Conservation (phyloP, 2,329 filamentous ascomycete genomes). For the Fusarium brachygibbosum region DNA sequence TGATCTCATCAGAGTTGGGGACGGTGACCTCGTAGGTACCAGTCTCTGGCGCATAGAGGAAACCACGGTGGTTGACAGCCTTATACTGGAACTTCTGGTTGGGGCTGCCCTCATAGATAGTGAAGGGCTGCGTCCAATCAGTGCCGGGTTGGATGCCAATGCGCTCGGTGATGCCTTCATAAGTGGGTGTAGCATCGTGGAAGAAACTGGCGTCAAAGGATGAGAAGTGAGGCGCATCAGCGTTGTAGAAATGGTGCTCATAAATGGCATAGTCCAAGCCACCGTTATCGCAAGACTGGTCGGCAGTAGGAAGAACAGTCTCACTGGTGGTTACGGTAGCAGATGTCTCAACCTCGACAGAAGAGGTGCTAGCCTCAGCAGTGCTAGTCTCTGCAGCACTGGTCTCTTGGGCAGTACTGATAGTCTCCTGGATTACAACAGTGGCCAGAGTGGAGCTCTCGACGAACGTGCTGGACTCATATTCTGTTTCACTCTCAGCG, state of each 20-base stretch:
- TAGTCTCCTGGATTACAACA: constrained; percentile 3
- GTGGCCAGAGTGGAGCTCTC: not conserved
- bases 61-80: constrained; percentile 17
- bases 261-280: constrained; percentile 21
- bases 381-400: not conserved
- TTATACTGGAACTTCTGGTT: constrained; percentile 8
- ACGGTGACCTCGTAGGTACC: constrained; percentile 10
- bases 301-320: constrained; percentile 7
- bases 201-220: not conserved
- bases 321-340: not conserved
- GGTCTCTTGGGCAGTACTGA: not conserved
- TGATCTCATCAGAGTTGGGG: constrained; percentile 26
- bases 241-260: not conserved
- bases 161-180: not conserved
- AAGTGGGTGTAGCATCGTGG: not conserved
- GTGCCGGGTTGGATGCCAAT: constrained; percentile 16
- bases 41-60: not conserved
- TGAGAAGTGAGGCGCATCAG: constrained; percentile 10
- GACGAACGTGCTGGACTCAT: not conserved
- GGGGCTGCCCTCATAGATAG: constrained; percentile 16
- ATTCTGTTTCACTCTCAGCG: not conserved
- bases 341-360: not conserved
- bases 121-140: not conserved
- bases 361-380: not conserved
- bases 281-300: constrained; percentile 16